A percentile compares a stretch with the other conserved stretches of the same genome.
Evolutionary conservation across 2,329 filamentous ascomycete species (phyloP).

Genomic region (Botrytis aclada): DNA sequence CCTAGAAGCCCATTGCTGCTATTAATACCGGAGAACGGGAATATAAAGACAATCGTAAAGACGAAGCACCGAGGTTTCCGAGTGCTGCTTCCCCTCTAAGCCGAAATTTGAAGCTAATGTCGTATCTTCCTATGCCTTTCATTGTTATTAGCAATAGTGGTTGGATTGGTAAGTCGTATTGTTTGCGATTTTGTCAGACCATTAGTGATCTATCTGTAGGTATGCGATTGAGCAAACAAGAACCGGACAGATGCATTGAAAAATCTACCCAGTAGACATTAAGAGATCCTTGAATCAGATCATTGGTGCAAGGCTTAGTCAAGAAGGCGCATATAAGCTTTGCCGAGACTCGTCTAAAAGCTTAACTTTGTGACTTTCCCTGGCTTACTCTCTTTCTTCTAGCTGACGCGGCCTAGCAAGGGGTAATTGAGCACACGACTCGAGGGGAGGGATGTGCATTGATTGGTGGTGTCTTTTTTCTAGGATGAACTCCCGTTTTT

Average conservation of each 20-base stretch:
- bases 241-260: not conserved
- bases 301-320: not conserved
- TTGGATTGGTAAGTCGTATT: not conserved
- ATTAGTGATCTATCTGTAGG: slow-evolving; percentile 1
- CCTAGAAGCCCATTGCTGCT: not conserved
- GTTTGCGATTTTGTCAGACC: not conserved
- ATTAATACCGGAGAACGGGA: not conserved
- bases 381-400: not conserved
- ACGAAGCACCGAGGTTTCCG: not conserved
- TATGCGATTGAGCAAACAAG: not conserved
- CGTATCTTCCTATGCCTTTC: not conserved
- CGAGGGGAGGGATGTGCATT: not conserved
- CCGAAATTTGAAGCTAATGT: not conserved
- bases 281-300: not conserved
- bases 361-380: not conserved
- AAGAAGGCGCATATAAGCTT: not conserved
- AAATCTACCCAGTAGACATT: not conserved
- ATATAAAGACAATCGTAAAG: not conserved
- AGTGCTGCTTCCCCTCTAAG: not conserved
- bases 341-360: slow-evolving; percentile 6
- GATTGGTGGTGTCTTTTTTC: not conserved
- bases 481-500: not conserved
- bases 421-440: not conserved
- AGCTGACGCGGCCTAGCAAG: slow-evolving; percentile 13
- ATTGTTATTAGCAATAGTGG: not conserved